Base-by-base conservation (phyloP, 345 rosid genomes). In the Lumnitzera racemosa region DNA sequence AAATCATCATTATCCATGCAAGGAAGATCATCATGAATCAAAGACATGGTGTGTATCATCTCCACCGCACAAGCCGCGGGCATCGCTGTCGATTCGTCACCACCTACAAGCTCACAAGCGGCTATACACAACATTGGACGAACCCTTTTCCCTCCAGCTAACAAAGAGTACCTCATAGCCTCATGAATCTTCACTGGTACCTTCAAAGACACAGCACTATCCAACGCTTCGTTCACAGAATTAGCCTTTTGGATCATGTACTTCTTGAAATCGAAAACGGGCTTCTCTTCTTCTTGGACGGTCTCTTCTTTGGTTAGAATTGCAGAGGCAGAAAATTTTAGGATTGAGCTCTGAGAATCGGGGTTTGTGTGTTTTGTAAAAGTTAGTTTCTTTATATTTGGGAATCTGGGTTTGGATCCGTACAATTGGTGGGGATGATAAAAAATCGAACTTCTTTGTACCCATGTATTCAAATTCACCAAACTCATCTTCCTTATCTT, bases 1-100 rank as follows among this genome's bases (percentile, higher is more conserved):
- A 90, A 83, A 53, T 88, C 95, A 67, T 90, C 97, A 80, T 94
- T 84, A 24, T 94, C 97, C 97, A 90, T 94, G 51, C 95, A 88
- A 41, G 99, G 97, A 9, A 94, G 76, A 53, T 94, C 99, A 58
- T 94, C 99, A 52, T 94, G 99, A 55, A 94, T 90, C 10, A 94
- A 72, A 0, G 97, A 94, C 97, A 94, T 94, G 65, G 97, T 86
- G 63, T 90, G 97, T 58, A 90, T 81, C 97, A 90, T 94, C 57
- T 94, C 96, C 13, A 90, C 83, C 13, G 92, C 97, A 47, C 97
- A 90, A 41, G 99, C 95, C 0, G 92, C 82, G 0, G 95, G 91
- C 95, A 94, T 86, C 15, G 95, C 95, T 61, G 43, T 31, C 14
- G 85, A 59, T 58, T 83, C 84, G 11, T 59, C 23, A 3, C 97